Evolutionary conservation across 1,139 yeast species (phyloP).

Genomic region (Waltiozyma sp.): DNA sequence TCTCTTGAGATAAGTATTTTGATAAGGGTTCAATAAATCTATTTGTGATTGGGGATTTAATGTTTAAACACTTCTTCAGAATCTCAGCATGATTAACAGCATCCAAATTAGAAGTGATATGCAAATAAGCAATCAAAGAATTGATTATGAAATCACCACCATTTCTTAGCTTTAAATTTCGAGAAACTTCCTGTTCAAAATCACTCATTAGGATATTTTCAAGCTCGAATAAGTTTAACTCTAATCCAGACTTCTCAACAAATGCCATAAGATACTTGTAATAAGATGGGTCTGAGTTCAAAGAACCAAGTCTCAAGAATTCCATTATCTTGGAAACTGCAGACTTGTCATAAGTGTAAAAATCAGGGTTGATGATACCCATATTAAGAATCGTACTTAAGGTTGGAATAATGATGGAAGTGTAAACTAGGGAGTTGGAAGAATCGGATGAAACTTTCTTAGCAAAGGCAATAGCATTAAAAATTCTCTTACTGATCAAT

Average conservation of each 20-base stretch:
- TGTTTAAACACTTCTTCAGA: background rate
- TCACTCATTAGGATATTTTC: constrained; percentile 15
- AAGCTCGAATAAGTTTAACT: constrained; percentile 3
- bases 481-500: constrained; percentile 33
- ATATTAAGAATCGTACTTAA: constrained; percentile 35
- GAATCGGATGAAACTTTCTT: constrained; percentile 17
- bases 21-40: constrained; percentile 9
- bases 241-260: constrained; percentile 4
- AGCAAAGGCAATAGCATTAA: constrained; percentile 40
- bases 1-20: constrained; percentile 3
- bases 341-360: constrained; percentile 44
- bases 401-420: constrained; percentile 36
- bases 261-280: constrained; percentile 23
- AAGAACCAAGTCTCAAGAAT: constrained; percentile 40
- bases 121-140: constrained; percentile 12
- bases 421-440: constrained; percentile 29
- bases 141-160: constrained; percentile 18
- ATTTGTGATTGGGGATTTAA: constrained; percentile 1
- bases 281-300: constrained; percentile 40
- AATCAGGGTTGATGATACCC: constrained; percentile 29
- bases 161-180: constrained; percentile 19
- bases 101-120: constrained; percentile 1
- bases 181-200: constrained; percentile 18
- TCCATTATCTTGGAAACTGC: constrained; percentile 32
- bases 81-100: background rate